A percentile compares a stretch with the other conserved stretches of the same genome.
Conservation (phyloP, 495 filamentous ascomycete genomes). For the Hyaloscypha bicolor region DNA sequence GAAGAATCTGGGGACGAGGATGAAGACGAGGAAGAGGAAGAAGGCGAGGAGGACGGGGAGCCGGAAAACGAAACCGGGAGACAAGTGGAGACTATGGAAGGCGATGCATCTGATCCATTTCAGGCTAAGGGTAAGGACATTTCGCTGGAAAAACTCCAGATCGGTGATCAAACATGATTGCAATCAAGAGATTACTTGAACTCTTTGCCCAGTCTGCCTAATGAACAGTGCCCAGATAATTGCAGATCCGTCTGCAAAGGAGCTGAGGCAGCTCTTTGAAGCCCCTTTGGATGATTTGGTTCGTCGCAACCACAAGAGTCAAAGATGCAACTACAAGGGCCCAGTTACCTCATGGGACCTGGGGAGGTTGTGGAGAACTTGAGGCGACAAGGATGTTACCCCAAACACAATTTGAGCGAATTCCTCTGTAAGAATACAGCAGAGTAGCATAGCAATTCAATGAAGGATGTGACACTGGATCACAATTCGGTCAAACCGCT, state of each 20-base stretch:
- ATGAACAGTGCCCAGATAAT: not conserved
- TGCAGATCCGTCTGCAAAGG: not conserved
- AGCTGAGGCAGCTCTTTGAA: not conserved
- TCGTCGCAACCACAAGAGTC: too few relatives aligned
- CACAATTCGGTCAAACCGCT: too few relatives aligned
- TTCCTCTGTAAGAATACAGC: too few relatives aligned
- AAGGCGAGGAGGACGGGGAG: slow-evolving; percentile 35
- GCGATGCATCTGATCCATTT: not conserved
- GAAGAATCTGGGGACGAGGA: slow-evolving; percentile 47
- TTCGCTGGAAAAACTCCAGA: not conserved
- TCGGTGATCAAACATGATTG: not conserved
- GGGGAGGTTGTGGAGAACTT: too few relatives aligned
- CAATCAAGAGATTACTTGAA: not conserved
- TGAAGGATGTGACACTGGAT: too few relatives aligned
- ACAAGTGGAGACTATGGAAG: not conserved
- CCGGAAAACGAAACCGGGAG: not conserved
- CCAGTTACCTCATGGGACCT: too few relatives aligned
- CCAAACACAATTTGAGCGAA: too few relatives aligned
- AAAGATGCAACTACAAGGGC: too few relatives aligned
- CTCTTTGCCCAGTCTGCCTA: not conserved
- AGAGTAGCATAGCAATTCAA: too few relatives aligned
- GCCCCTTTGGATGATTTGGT: not conserved
- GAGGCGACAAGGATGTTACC: too few relatives aligned
- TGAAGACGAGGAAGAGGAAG: slow-evolving; percentile 43
- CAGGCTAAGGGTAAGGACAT: slow-evolving; percentile 11